Percentiles rank a stretch among this genome's conserved stretches.
These are phyloP conservation scores for Clonostachys rosea DNA, from an alignment of 2,329 filamentous ascomycete species.

Conservation along the genomic window DNA sequence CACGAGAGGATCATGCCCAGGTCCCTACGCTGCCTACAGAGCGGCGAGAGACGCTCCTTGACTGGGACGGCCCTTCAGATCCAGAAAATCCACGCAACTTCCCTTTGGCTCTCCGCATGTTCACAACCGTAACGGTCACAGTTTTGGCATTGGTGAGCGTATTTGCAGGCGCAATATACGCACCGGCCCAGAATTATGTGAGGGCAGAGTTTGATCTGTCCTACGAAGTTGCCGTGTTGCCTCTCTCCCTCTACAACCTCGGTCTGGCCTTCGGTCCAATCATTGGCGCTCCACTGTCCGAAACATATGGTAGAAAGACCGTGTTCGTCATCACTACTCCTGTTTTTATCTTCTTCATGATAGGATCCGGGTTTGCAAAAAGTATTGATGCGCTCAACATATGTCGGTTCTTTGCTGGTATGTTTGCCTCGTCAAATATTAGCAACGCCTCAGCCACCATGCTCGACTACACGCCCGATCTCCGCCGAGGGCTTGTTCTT, in stretches of 20 bases:
- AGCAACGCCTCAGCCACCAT: constrained; percentile 60
- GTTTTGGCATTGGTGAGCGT: constrained; percentile 59
- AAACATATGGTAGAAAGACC: constrained; percentile 59
- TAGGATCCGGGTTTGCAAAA: constrained; percentile 61
- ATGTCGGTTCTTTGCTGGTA: constrained; percentile 64
- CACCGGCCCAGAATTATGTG: constrained; percentile 14
- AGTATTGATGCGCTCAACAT: constrained; percentile 69
- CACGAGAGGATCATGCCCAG: too few relatives aligned
- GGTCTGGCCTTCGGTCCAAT: constrained; percentile 45
- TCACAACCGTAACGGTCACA: constrained; percentile 68
- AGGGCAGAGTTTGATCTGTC: constrained; percentile 8
- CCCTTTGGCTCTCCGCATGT: constrained; percentile 69
- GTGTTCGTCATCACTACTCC: constrained; percentile 46
- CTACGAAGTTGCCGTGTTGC: constrained; percentile 12
- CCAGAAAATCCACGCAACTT: constrained; percentile 80
- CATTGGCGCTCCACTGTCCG: constrained; percentile 70
- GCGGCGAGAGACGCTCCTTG: neutral
- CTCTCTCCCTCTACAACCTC: constrained; percentile 17
- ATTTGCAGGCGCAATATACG: constrained; percentile 22
- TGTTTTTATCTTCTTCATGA: constrained; percentile 68
- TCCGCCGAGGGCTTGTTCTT: constrained; percentile 51
- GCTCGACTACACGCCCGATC: constrained; percentile 53
- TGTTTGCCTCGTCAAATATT: constrained; percentile 57
- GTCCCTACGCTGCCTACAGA: too few relatives aligned
- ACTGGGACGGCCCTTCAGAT: constrained; percentile 48